A percentile compares a stretch with the other conserved stretches of the same genome.
Evolutionary conservation across 208 protist genomes (phyloP).

Genomic region (Trypanosoma melophagium): DNA sequence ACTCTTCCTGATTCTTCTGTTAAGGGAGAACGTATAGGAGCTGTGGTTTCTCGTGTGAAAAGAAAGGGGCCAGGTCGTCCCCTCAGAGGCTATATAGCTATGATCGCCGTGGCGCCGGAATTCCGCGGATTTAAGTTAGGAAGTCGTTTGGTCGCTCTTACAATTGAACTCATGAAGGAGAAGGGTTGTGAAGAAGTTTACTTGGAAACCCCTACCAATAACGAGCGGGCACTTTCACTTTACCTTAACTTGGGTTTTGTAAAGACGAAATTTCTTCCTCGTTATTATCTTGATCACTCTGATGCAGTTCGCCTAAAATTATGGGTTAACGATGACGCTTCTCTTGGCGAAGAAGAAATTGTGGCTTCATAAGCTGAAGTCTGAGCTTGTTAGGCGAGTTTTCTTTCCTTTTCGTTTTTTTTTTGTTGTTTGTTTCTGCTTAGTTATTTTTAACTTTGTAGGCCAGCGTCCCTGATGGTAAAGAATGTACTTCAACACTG

Average conservation of each 20-base stretch:
- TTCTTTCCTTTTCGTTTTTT: not conserved
- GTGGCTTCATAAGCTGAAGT: not conserved
- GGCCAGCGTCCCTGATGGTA: not conserved
- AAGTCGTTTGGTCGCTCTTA: slow-evolving; percentile 84
- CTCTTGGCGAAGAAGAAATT: not conserved
- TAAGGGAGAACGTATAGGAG: slow-evolving; percentile 81
- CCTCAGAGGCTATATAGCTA: slow-evolving; percentile 97
- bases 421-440: slow-evolving; percentile 1
- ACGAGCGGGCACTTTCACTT: slow-evolving; percentile 89
- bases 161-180: slow-evolving; percentile 91
- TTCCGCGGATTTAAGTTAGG: slow-evolving; percentile 92
- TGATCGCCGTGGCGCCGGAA: slow-evolving; percentile 95
- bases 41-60: slow-evolving; percentile 87
- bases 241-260: slow-evolving; percentile 97
- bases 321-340: slow-evolving; percentile 70
- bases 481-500: not conserved
- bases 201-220: slow-evolving; percentile 94
- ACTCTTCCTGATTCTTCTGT: slow-evolving; percentile 55
- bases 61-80: slow-evolving; percentile 57
- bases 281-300: slow-evolving; percentile 94
- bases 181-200: slow-evolving; percentile 93
- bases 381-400: no score
- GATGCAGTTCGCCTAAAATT: slow-evolving; percentile 95
- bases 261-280: slow-evolving; percentile 79
- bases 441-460: not conserved